Percentiles rank a stretch among this genome's conserved stretches.
Conservation (phyloP, 192 early-diverging fungal species). For the Phycomyces nitens region DNA sequence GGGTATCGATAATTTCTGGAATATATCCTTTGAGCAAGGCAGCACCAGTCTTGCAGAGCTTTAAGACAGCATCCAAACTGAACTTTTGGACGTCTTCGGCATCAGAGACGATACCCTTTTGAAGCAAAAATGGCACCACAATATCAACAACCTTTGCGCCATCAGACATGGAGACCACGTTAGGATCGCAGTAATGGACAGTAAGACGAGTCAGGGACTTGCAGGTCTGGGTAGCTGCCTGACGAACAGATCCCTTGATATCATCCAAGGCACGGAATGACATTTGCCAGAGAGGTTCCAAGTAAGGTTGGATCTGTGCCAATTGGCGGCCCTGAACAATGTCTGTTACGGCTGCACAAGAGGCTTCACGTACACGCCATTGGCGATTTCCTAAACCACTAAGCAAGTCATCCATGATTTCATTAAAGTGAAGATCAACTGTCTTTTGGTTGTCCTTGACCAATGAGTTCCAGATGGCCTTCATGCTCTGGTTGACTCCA, state of each 20-base stretch:
- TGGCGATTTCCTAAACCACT: conserved; percentile 71
- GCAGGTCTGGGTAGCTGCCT: conserved; percentile 77
- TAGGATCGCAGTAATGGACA: conserved; percentile 81
- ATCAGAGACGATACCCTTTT: conserved; percentile 70
- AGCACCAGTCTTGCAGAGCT: conserved; percentile 77
- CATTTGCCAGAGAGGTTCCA: conserved; percentile 87
- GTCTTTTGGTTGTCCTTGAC: conserved; percentile 66
- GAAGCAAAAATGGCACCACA: conserved; percentile 83
- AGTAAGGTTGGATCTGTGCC: conserved; percentile 65
- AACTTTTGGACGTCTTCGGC: conserved; percentile 88
- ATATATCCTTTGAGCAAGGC: conserved; percentile 70
- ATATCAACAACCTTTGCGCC: conserved; percentile 74
- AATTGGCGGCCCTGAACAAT: conserved; percentile 65
- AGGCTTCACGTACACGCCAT: conserved; percentile 87
- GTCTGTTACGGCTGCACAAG: conserved; percentile 71
- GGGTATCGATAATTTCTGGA: conserved; percentile 64
- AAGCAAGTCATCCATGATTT: conserved; percentile 81
- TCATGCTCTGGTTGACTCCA: conserved; percentile 85
- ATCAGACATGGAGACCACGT: conserved; percentile 46
- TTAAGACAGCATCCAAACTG: conserved; percentile 74
- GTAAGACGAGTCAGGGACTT: conserved; percentile 78
- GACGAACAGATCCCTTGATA: conserved; percentile 88
- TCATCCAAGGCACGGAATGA: conserved; percentile 89
- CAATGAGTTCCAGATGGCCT: conserved; percentile 82
- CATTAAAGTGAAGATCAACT: conserved; percentile 70